Conservation (phyloP, 495 filamentous ascomycete genomes). For the Hypoxylon crocopeplum region DNA sequence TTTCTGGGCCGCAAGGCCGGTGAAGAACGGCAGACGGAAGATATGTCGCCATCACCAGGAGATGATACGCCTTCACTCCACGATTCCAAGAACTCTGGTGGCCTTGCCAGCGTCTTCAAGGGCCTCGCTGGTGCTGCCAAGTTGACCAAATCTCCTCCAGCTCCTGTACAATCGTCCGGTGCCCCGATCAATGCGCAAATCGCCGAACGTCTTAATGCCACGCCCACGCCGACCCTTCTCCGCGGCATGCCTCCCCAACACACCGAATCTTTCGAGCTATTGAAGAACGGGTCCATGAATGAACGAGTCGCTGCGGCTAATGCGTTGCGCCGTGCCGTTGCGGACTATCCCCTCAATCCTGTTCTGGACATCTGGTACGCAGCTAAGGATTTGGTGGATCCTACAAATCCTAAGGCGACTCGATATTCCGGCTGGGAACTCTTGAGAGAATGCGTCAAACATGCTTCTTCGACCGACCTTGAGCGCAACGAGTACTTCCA, state of each 20-base stretch:
- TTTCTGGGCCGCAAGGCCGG: slow-evolving; percentile 51
- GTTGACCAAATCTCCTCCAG: slow-evolving; percentile 51
- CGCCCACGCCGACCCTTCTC: slow-evolving; percentile 31
- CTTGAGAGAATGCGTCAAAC: slow-evolving; percentile 67
- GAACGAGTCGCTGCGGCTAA: slow-evolving; percentile 64
- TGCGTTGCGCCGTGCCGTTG: slow-evolving; percentile 59
- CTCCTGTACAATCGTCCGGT: slow-evolving; percentile 42
- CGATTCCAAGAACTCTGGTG: slow-evolving; percentile 55
- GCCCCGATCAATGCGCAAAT: slow-evolving; percentile 39
- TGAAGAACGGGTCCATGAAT: slow-evolving; percentile 54
- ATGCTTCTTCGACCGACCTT: slow-evolving; percentile 64
- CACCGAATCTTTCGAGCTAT: slow-evolving; percentile 50
- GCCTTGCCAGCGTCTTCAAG: slow-evolving; percentile 63
- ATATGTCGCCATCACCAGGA: slow-evolving; percentile 64
- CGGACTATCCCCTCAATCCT: slow-evolving; percentile 63
- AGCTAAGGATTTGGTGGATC: slow-evolving; percentile 67
- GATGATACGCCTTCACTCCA: slow-evolving; percentile 56
- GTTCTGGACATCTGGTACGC: slow-evolving; percentile 67
- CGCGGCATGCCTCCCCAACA: slow-evolving; percentile 49
- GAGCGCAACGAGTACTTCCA: slow-evolving; percentile 71
- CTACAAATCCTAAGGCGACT: slow-evolving; percentile 59
- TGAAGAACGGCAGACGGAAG: slow-evolving; percentile 44
- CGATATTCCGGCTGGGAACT: slow-evolving; percentile 67
- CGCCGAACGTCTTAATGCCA: slow-evolving; percentile 43
- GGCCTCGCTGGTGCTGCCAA: slow-evolving; percentile 56